A percentile compares a stretch with the other conserved stretches of the same genome.
Conservation (phyloP, 31 red algal genomes). For the Porphyra umbilicalis region DNA sequence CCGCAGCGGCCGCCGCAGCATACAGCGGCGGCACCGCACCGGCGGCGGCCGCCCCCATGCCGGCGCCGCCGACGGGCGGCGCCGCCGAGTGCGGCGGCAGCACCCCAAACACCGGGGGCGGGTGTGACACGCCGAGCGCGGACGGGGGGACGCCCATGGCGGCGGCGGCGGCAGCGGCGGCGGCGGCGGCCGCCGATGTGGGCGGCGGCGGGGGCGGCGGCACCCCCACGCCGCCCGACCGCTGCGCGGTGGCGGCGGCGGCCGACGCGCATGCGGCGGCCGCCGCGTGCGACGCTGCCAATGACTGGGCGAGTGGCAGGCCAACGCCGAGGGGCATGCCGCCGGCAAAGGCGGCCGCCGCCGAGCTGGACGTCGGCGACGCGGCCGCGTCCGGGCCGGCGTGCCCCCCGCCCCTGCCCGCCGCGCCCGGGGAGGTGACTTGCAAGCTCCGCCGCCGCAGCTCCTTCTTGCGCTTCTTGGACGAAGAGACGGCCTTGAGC, state of each 20-base stretch:
- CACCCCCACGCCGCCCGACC: not conserved
- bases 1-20: not conserved
- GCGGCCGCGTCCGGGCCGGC: not conserved
- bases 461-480: conserved; percentile 1
- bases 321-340: not conserved
- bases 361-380: not conserved
- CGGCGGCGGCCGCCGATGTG: not conserved
- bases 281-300: not conserved
- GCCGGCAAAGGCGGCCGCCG: not conserved
- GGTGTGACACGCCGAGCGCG: no score
- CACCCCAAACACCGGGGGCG: not conserved
- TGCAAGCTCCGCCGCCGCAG: not conserved
- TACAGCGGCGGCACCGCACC: not conserved
- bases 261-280: not conserved
- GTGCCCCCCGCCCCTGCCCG: not conserved
- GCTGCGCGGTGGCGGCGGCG: not conserved
- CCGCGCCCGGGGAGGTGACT: not conserved
- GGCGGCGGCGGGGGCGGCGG: not conserved
- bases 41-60: not conserved
- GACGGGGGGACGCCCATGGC: no score
- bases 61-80: no score
- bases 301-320: not conserved
- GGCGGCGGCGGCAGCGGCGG: not conserved
- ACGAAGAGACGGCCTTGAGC: not conserved
- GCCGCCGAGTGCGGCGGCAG: not conserved